Evolutionary conservation across 1,139 yeast genomes (phyloP), one percentile per base, ranked within the genome.

Genomic region (Torulaspora pretoriensis): DNA sequence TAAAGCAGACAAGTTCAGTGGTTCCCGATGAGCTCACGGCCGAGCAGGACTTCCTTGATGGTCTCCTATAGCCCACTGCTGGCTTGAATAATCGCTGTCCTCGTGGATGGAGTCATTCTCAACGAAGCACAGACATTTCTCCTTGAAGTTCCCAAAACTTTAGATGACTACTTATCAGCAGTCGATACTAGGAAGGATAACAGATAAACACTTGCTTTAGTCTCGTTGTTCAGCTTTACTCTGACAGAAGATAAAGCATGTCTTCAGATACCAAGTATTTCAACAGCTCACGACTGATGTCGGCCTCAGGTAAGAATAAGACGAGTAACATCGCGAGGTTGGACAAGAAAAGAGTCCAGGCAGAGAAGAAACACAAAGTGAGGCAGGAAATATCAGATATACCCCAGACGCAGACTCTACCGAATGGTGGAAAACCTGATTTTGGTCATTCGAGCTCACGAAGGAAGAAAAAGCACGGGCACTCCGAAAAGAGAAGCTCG

Each of bases 231-330:
- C n/a, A 9, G 26, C 24, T 30, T 13, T 23, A 23, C 27, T 22
- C 29, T 9, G 34, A 14, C 9, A 22, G 4, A 12, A 24, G 25
- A 16, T 31, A 16, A 17, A 34, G 17, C 12, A 61, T 62, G 67
- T 60, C 65, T 12, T 53, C 61, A 13, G 67, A 62, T 54, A 60
- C 67, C 25, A 60, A 55, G 64, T 61, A 60, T 46, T 49, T 61
- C 44, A 60, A 61, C 38, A 62, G 64, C 47, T 56, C 67, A 26
- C 51, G 64, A 46, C 48, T 60, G 53, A 41, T 61, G 48, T 54
- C 58, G 12, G 44, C 60, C n/a, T 52, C 56, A 19, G 50, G 61
- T 26, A 59, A 53, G 43, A 59, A 59, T 41, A 54, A 52, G 42
- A 43, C 57, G 19, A 50, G 45, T 24, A 49, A 46, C 36, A 51